Base-by-base conservation (phyloP, 371 early-diverging fungal species). In the Globomyces sp. region DNA sequence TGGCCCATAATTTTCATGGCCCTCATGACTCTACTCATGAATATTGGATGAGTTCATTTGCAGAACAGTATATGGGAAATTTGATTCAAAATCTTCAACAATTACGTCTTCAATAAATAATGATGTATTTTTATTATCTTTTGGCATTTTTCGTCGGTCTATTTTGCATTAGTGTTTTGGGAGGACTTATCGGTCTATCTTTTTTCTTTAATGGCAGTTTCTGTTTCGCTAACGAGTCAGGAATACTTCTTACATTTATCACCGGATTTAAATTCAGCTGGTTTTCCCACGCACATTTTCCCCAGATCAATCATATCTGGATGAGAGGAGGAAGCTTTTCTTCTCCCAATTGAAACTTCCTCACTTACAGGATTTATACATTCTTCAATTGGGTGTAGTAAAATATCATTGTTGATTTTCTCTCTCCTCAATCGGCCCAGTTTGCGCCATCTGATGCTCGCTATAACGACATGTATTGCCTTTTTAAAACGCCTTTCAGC, bases 1-100 rank as follows among this genome's bases (percentile, higher is more conserved):
- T 95, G 64, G 93, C 90, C 2, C 95, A 95, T 70, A 90, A 92
- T 68, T 92, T 92, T 76, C 42, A 63, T 37, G 42, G 42, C 37
- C 39, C 39, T 39, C 82, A 82, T 66, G 65, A 82, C 55, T 64
- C 58, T 11, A 43, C 43, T 6, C 82, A 81, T 65, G 83, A 80
- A 73, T 90, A 85, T 65, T 91, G 88, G 75, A 84, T 90, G 77
- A 83, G 85, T 9, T 83, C 85, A 0, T 91, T 90, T 80, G 91
- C 92, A 41, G 88, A 90, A 63, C 77, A 78, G 49, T 92, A 90
- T 66, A 74, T 90, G 71, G 50, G 63, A 1, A 58, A 64, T 11
- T 55, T 80, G 57, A 49, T 79, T 4, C 46, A 62, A 4, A 63
- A 59, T 24, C 24, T 24, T 24, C 24, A 24, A 24, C 24, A 24